These are phyloP conservation scores for Artomyces pyxidatus DNA, from an alignment of 768 basidiomycete species.

Conservation along the genomic window DNA sequence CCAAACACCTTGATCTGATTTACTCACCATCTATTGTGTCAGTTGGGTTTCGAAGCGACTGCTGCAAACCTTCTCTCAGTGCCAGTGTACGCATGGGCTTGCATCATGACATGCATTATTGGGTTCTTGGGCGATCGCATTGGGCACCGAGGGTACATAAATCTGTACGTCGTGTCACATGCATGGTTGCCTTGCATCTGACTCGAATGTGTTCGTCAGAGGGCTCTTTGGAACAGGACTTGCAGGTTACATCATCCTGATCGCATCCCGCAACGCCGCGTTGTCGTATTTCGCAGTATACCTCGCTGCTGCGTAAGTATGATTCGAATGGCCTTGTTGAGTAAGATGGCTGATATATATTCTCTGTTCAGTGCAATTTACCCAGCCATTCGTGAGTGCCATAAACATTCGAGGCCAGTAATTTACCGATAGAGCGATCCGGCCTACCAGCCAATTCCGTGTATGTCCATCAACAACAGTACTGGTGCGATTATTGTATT, in stretches of 20 bases:
- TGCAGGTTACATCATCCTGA: constrained; percentile 60
- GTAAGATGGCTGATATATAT: not conserved
- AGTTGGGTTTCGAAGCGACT: constrained; percentile 50
- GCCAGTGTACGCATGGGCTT: constrained; percentile 70
- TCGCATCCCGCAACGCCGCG: constrained; percentile 47
- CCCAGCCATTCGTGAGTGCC: constrained; percentile 35
- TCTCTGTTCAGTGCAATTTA: constrained; percentile 33
- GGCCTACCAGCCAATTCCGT: constrained; percentile 31
- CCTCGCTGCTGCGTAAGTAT: constrained; percentile 58
- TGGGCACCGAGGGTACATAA: constrained; percentile 49
- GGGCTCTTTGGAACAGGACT: constrained; percentile 27
- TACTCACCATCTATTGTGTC: not conserved
- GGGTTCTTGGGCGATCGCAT: constrained; percentile 57
- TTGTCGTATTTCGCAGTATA: constrained; percentile 70
- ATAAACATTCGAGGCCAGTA: too few relatives aligned
- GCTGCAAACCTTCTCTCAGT: constrained; percentile 68
- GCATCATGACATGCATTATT: constrained; percentile 52
- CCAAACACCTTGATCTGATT: not conserved
- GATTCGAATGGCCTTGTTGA: not conserved
- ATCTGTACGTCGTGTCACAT: constrained; percentile 37
- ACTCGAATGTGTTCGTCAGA: too few relatives aligned
- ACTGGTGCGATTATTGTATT: constrained; percentile 10
- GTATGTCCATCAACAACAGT: constrained; percentile 24
- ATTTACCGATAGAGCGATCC: too few relatives aligned
- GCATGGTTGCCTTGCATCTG: not conserved